Percentiles rank a stretch among this genome's conserved stretches.
Conservation (phyloP, 257 asterid species). For the Capsicum baccatum region DNA sequence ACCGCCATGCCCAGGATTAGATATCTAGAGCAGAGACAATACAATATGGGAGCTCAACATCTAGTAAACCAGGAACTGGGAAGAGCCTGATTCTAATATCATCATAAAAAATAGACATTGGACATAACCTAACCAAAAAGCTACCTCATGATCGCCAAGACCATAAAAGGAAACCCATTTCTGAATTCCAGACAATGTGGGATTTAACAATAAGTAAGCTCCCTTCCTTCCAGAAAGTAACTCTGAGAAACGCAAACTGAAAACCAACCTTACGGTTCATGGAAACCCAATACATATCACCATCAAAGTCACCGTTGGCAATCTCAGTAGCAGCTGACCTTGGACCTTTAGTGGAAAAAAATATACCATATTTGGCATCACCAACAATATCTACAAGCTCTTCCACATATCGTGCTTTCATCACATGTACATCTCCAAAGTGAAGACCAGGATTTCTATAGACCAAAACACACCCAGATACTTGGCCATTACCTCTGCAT, state of each 20-base stretch:
- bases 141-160: not conserved
- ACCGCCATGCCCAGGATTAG: not conserved
- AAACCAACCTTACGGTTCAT: slow-evolving; percentile 73
- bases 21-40: slow-evolving; percentile 1
- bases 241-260: not conserved
- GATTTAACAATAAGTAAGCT: not conserved
- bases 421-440: slow-evolving; percentile 74
- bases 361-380: slow-evolving; percentile 78
- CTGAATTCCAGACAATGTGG: not conserved
- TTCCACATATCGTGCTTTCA: slow-evolving; percentile 67
- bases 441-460: slow-evolving; percentile 89
- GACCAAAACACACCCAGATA: slow-evolving; percentile 80
- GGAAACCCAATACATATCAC: slow-evolving; percentile 85
- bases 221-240: slow-evolving; percentile 14
- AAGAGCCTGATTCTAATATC: not conserved
- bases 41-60: not conserved
- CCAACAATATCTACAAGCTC: slow-evolving; percentile 72
- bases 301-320: slow-evolving; percentile 92
- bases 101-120: not conserved
- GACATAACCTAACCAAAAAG: not conserved
- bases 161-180: not conserved
- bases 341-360: slow-evolving; percentile 78
- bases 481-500: slow-evolving; percentile 74
- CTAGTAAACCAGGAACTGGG: not conserved
- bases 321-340: slow-evolving; percentile 81